A percentile compares a stretch with the other conserved stretches of the same genome.
These are phyloP conservation scores for Lentinus brumalis DNA, from an alignment of 768 basidiomycete species.

Conservation along the genomic window DNA sequence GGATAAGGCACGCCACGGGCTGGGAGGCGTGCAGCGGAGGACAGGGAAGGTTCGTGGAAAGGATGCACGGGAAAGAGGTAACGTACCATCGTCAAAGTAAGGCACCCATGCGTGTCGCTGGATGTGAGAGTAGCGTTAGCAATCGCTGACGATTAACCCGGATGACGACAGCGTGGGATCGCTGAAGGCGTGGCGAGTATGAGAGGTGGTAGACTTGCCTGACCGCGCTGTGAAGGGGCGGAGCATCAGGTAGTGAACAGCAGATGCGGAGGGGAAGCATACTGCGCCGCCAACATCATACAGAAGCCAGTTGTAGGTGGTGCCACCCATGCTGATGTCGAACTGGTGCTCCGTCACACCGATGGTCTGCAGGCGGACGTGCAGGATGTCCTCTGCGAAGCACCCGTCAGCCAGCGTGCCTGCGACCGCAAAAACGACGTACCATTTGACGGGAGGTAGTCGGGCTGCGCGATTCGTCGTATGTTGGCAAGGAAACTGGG, in stretches of 20 bases:
- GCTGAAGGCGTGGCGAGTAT: not conserved
- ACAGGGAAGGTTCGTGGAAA: not conserved
- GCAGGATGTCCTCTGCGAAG: constrained; percentile 68
- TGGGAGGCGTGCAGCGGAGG: not conserved
- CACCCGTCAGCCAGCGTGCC: constrained; percentile 2
- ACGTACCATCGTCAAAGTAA: constrained; percentile 81
- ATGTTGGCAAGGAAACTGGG: constrained; percentile 70
- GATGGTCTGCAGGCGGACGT: constrained; percentile 78
- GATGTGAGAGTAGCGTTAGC: constrained; percentile 4
- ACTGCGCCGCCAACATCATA: constrained; percentile 87
- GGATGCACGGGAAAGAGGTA: constrained; percentile 7
- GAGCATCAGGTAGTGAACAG: not conserved
- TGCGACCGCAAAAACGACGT: constrained; percentile 6
- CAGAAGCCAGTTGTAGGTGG: constrained; percentile 71
- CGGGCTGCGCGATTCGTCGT: constrained; percentile 63
- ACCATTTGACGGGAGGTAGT: constrained; percentile 76
- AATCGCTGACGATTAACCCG: constrained; percentile 1
- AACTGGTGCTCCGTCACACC: constrained; percentile 80
- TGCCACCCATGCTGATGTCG: constrained; percentile 62
- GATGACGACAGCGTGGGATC: constrained; percentile 13
- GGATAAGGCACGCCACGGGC: not conserved
- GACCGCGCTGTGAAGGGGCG: constrained; percentile 50
- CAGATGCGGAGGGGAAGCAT: constrained; percentile 29
- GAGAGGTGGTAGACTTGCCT: constrained; percentile 42
- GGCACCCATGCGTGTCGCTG: constrained; percentile 83